phyloP scores from a whole-genome alignment of 225 moss, liverwort and hornwort genomes.

The Marchantia paleacea region DNA sequence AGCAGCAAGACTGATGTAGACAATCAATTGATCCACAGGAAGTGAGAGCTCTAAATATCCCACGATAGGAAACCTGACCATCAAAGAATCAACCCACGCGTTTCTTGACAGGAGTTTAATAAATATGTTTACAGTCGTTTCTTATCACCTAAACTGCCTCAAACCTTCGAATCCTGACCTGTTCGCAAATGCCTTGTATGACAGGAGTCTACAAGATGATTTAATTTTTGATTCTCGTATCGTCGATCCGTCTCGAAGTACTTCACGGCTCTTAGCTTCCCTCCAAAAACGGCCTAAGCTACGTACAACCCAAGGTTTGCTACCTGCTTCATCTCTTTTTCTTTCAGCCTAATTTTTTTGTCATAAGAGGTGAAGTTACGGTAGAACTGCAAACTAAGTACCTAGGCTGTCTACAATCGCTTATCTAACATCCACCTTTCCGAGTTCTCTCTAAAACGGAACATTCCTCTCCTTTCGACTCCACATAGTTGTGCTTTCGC shows the following conservation, averaged over 20 bases:
- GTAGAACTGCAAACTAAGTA: background rate
- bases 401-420: background rate
- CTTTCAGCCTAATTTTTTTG: background rate
- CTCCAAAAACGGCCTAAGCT: background rate
- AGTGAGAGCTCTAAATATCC: background rate
- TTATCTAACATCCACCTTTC: background rate
- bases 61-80: background rate
- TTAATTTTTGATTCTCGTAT: background rate
- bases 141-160: background rate
- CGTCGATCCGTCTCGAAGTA: too few species aligned
- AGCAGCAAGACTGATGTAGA: background rate
- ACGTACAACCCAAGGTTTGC: background rate
- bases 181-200: background rate
- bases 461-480: background rate
- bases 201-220: background rate
- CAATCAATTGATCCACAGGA: background rate
- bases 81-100: background rate
- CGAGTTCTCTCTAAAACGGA: background rate
- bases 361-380: background rate
- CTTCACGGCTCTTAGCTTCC: background rate
- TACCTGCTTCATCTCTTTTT: background rate
- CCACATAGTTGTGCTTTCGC: background rate
- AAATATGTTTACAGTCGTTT: background rate
- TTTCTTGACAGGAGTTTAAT: background rate
- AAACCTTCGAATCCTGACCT: background rate